Evolutionary conservation across 2,329 filamentous ascomycete species (phyloP), one percentile per base, ranked within the genome.

Genomic region (Sporothrix brasiliensis): DNA sequence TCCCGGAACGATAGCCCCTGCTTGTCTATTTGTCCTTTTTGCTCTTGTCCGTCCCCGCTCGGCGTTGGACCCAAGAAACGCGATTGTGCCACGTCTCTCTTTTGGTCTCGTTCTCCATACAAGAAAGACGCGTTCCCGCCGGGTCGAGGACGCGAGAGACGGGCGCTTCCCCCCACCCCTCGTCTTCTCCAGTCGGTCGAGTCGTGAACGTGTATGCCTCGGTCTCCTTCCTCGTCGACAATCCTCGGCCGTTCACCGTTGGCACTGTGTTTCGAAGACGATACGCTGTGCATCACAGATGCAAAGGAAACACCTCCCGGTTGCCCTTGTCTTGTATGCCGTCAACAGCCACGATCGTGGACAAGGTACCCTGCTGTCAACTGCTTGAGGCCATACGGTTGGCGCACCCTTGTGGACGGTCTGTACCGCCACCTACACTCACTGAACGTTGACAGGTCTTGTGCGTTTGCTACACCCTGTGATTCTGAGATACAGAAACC

Each of bases 81-180:
- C 60, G 60, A 49, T 63, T 27, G 60, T 65, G 61, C 61, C 61
- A 65, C 61, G 61, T 65, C 61, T 34, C 3, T 7, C 24, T 13
- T 52, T 66, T 49, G 14, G 44, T 13, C 47, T 14, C 49, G 19
- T 53, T 67, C 56, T 53, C 61, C 67, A 24, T 50, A 69, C 67
- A 69, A 69, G 67, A 69, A 58, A 69, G 67, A 60, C 67, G 67
- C 67, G 67, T 61, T 49, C 24, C 41, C 44, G 54, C 50, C n/a
- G 11, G 65, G 27, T 39, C 58, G 27, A 16, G 14, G n/a, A 39
- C 54, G 49, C 49, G 9, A 19, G 24, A 9, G 54, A n/a, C 58
- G 24, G 34, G 39, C 14, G n/a, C 16, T 39, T 24, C 24, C 16
- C 52, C 52, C 4, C 7, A 4, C 30, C 21, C 16, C 30, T 39